Evolutionary conservation across 2,329 filamentous ascomycete species (phyloP), one percentile per base, ranked within the genome.

Genomic region (Dactylellina haptotyla): DNA sequence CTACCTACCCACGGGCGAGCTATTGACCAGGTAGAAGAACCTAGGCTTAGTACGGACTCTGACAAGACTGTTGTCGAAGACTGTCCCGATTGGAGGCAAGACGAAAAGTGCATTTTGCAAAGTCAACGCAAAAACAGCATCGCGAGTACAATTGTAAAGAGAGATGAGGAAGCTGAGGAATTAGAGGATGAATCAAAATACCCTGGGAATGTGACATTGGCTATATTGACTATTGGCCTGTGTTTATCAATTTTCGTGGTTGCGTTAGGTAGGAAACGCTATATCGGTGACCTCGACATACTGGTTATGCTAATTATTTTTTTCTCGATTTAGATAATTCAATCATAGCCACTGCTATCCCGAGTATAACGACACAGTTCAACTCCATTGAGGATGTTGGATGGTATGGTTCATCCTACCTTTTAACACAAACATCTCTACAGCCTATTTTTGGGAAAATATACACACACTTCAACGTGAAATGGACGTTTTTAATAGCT

Each of bases 401-500:
- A 25, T 82, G 81, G 80, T 82, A 82, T 67, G 80, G 80, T 20
- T 79, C 78, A n/a, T 80, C 80, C 23, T 82, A 81, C 62, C 69
- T 82, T 59, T 71, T 82, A 10, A 81, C 80, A 0, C 79, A 78
- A 45, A 80, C 79, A 46, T 77, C 79, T 39, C 81, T 84, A 75
- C 75, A 81, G 76, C 79, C 82, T 18, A 71, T 81, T 39, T 83
- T 81, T 46, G 81, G 81, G 63, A 82, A 82, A 73, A 65, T 82
- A 30, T 83, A 82, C 75, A 80, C 77, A 45, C 81, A 82, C 76
- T 82, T 79, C 76, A 78, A 78, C 56, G 75, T 82, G 65, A 81
- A 81, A 66, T 74, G 59, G 69, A 72, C 56, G 6, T 76, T 69
- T 45, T 30, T 76, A 30, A 37, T 63, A 20, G 46, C 64, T 28